Conservation (phyloP, 202 grass and related monocot genomes). For the Setaria italica region DNA sequence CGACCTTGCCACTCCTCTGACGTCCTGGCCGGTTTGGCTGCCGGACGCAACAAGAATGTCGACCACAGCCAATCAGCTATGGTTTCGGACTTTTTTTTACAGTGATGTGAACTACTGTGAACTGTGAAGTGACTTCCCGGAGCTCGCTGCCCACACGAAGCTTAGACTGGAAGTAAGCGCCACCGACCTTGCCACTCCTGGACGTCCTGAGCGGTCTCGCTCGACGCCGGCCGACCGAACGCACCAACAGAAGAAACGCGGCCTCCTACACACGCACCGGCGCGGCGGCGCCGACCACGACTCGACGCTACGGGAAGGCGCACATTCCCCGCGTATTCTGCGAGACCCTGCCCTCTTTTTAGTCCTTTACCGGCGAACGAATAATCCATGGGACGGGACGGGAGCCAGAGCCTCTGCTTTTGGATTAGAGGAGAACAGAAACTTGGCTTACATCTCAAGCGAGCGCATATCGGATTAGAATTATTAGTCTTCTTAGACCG, state of each 20-base stretch:
- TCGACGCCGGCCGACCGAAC: not conserved
- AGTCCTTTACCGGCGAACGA: slow-evolving; percentile 1
- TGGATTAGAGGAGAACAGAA: slow-evolving; percentile 34
- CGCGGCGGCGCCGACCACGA: slow-evolving; percentile 13
- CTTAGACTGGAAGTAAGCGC: not conserved
- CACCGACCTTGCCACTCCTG: not conserved
- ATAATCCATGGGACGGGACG: slow-evolving; percentile 11
- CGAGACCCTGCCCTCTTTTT: not conserved
- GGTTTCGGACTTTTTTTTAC: not conserved
- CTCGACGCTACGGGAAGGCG: no score
- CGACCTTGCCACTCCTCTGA: not conserved
- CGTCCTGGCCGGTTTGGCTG: not conserved
- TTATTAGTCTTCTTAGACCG: no score
- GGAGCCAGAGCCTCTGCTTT: no score
- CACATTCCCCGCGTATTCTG: slow-evolving; percentile 36
- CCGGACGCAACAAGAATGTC: not conserved
- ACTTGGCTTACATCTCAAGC: slow-evolving; percentile 46
- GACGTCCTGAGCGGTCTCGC: not conserved
- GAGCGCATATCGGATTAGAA: not conserved
- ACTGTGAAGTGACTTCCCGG: not conserved
- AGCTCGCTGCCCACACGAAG: slow-evolving; percentile 1
- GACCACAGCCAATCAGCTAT: not conserved
- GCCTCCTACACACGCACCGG: not conserved
- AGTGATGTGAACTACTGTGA: no score
- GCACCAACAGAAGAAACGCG: not conserved